These are phyloP conservation scores for Cucurbita argyrosperma DNA, from an alignment of 306 rosid genomes.

Conservation along the genomic window DNA sequence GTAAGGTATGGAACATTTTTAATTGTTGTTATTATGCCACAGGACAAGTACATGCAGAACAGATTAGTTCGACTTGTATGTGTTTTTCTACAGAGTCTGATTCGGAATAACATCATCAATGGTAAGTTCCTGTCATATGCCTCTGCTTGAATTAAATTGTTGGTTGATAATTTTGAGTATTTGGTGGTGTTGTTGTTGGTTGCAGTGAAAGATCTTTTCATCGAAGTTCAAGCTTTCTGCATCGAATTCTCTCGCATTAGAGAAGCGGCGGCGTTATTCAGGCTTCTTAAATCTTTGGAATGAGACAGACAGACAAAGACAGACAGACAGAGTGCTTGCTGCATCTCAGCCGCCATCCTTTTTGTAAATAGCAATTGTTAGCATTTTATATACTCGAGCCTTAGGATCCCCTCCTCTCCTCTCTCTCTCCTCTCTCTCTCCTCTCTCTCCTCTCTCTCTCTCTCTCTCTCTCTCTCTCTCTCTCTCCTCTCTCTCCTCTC, in stretches of 20 bases:
- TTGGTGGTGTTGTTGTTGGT: not conserved
- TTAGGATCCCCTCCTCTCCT: not conserved
- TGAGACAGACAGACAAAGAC: constrained; percentile 4
- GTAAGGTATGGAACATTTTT: no score
- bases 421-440: not conserved
- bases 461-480: no score
- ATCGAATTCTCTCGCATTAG: constrained; percentile 85
- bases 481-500: not conserved
- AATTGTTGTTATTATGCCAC: no score
- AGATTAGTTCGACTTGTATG: not conserved
- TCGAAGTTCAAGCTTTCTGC: constrained; percentile 91
- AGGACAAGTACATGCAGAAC: not conserved
- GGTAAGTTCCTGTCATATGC: not conserved
- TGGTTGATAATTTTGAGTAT: not conserved
- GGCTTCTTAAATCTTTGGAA: constrained; percentile 86
- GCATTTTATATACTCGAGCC: not conserved
- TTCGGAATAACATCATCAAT: not conserved
- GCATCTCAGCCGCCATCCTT: not conserved
- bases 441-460: not conserved
- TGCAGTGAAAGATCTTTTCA: constrained; percentile 88
- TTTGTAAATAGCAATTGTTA: constrained; percentile 7
- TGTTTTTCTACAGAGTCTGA: not conserved
- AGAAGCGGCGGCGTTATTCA: constrained; percentile 78
- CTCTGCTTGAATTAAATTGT: not conserved
- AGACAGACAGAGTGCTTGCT: not conserved